Conservation (phyloP, 495 filamentous ascomycete species). For the Parathielavia hyrcaniae region DNA sequence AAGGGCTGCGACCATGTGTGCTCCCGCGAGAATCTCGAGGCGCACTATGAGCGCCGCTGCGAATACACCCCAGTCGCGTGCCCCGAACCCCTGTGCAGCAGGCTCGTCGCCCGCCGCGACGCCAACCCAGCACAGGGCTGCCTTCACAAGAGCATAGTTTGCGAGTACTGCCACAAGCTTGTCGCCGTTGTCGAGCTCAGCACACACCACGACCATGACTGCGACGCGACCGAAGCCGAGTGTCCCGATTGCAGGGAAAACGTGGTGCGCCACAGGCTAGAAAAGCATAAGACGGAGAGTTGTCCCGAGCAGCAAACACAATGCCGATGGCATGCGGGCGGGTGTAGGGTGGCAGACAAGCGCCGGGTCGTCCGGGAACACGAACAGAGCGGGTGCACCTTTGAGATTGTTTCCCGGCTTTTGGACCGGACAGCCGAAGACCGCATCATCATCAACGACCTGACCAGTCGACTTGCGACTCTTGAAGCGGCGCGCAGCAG, state of each 20-base stretch:
- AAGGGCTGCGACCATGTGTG: constrained; percentile 58
- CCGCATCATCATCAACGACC: constrained; percentile 26
- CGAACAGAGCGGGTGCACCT: constrained; percentile 25
- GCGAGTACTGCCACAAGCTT: constrained; percentile 40
- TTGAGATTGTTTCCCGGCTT: constrained; percentile 26
- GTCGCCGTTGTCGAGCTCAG: constrained; percentile 39
- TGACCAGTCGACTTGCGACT: constrained; percentile 19
- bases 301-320: constrained; percentile 36
- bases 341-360: constrained; percentile 35
- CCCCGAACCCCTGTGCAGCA: constrained; percentile 43
- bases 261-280: constrained; percentile 37
- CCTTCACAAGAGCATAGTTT: constrained; percentile 42
- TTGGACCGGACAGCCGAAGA: constrained; percentile 23
- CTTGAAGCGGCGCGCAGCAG: constrained; percentile 10
- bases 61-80: constrained; percentile 60
- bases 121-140: constrained; percentile 38
- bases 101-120: constrained; percentile 34
- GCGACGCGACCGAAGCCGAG: constrained; percentile 29
- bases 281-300: constrained; percentile 35
- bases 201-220: constrained; percentile 34
- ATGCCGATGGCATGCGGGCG: constrained; percentile 41
- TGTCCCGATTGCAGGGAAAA: constrained; percentile 38
- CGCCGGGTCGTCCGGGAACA: constrained; percentile 33
- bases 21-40: constrained; percentile 60
- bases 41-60: constrained; percentile 73